Evolutionary conservation across 495 filamentous ascomycete species (phyloP), one percentile per base, ranked within the genome.

Genomic region (Lepidopterella palustris): DNA sequence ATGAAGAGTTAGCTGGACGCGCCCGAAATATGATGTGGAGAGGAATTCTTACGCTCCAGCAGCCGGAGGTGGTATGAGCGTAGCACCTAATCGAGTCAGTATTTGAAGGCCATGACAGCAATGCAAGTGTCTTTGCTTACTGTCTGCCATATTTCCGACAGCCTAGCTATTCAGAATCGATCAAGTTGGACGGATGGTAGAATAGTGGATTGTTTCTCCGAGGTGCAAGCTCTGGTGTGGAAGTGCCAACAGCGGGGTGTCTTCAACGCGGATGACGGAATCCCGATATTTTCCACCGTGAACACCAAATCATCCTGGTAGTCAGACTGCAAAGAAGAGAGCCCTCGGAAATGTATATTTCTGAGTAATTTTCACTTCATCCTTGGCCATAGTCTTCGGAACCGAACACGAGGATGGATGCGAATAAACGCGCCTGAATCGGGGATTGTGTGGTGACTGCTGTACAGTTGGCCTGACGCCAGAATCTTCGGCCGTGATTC

Each of bases 11-110:
- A 57, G 32, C 2, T 48, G 35, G 21, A 39, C 23, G 24, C 23
- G 20, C 5, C 26, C 4, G 51, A 5, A 21, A 26, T 5, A 39
- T 29, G 18, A 13, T 13, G 11, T 39, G 13, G 26, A 42, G 26
- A 13, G 45, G 8, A 15, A 31, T 61, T 57, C 65, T 68, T 68
- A 68, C 65, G 47, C 65, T 54, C 60, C 61, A 23, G 65, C 45
- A 25, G 65, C 65, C 13, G 58, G 61, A 3, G 65, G 65, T 35
- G 61, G 58, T 21, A 58, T 59, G 26, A 52, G 25, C 28, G 63
- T 55, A 60, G 57, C 13, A 5, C 11, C 47, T 50, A 26, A 15
- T 15, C 1, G 15, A 26, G 21, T 50, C 15, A 50, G 47, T 26
- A n/a, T 27, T 8, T 4, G 23, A 3, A 25, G 15, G 0, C 24